Evolutionary conservation across 352 stramenopile genomes (phyloP), one percentile per base, ranked within the genome.

Genomic region (Phytophthora multivora): DNA sequence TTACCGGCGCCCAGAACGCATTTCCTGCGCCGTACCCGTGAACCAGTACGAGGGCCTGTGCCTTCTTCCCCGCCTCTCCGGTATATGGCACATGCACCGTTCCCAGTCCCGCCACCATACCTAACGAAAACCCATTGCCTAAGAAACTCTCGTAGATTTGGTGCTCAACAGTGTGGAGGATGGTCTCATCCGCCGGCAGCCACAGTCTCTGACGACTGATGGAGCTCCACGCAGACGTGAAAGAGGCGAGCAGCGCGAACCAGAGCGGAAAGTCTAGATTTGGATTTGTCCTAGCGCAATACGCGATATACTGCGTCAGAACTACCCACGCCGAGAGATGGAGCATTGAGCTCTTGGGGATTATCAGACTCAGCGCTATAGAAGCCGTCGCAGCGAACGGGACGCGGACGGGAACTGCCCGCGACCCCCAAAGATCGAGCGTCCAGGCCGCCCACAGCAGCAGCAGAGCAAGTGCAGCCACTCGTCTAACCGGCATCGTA

Each of bases 11-110:
- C 82, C 82, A 91, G 30, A 89, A 88, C 0, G 75, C 82, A 47
- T 91, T 91, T 1, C 82, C 82, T 46, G 74, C 79, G n/a, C 76
- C 76, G 57, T 87, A 91, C 15, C 82, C 82, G 48, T 91, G 82
- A 12, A 91, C 58, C 16, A 91, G 70, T 21, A 91, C 82, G 16
- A 91, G 62, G 12, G 72, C 83, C 21, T 63, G 52, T 3, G 75
- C 62, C 18, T 67, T 62, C 21, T 77, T 56, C 9, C 26, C 47
- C 19, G 39, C 45, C 2, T 31, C 72, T 38, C 82, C 82, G 26
- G 64, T 74, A 59, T 86, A 89, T 1, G 82, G 79, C 26, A 89
- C 80, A 43, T 89, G 77, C 3, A 91, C 78, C 3, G 82, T 91
- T 7, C 82, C 82, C 21, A 91, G 66, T 18, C 77, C 82, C 4